Evolutionary conservation across 768 basidiomycete genomes (phyloP), one percentile per base, ranked within the genome.

Genomic region (Rhodotorula taiwanensis): DNA sequence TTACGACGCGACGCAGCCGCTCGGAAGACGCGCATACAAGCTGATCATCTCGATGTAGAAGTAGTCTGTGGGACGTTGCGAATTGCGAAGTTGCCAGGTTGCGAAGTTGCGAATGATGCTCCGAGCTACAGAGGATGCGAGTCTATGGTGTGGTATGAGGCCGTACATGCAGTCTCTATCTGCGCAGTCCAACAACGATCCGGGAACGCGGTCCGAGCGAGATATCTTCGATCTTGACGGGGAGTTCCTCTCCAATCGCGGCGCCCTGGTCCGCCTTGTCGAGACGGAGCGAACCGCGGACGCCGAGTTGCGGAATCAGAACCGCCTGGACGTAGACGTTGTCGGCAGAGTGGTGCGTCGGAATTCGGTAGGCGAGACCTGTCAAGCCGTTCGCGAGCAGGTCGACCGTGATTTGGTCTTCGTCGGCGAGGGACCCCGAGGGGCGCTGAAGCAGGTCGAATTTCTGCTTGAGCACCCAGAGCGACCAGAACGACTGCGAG

Each of bases 391-490:
- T 36, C 2, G 62, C 31, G 36, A 62, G 59, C 9, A 58, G 54
- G 28, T 60, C 52, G 55, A 69, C 14, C n/a, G 44, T 21, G 20
- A 36, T 41, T 9, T 53, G 60, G 20, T 65, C 64, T 0, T 3
- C 9, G 21, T 55, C 58, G 20, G 44, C 27, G 41, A 36, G 33
- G 3, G 54, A n/a, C 5, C 21, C 9, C 3, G 57, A 36, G 52
- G 55, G 5, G 23, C 21, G 5, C 2, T n/a, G 23, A 28, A 65
- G 55, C 9, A 55, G 52, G 28, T 33, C 41, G 21, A 67, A 49
- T 44, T 70, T 67, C 15, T 49, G 49, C 27, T 52, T 53, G 51
- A 72, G 15, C 54, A 70, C 47, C 59, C 58, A 72, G n/a, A 64
- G 48, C 33, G 64, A 47, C 71, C 71, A 72, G 57, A 70, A 72